Evolutionary conservation across 352 stramenopile genomes (phyloP).

Genomic region (Peronospora farinosa): DNA sequence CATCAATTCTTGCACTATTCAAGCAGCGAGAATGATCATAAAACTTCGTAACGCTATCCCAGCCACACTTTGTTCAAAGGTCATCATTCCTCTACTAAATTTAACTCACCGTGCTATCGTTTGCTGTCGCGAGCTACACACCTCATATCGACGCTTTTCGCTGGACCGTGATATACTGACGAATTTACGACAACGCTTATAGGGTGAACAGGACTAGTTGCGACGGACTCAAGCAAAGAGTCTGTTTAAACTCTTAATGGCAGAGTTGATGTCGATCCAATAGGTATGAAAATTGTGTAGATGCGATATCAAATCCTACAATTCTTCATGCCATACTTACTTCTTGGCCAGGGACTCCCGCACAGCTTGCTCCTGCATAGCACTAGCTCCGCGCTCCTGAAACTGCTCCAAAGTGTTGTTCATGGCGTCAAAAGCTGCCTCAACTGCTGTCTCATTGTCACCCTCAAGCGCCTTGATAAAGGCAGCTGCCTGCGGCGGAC

Average conservation of each 20-base stretch:
- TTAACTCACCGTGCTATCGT: too few species aligned
- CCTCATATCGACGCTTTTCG: too few species aligned
- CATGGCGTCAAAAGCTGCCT: slow-evolving; percentile 71
- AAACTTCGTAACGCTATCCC: too few species aligned
- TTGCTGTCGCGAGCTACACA: too few species aligned
- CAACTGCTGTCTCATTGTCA: slow-evolving; percentile 57
- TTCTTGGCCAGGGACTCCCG: slow-evolving; percentile 55
- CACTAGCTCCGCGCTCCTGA: slow-evolving; percentile 65
- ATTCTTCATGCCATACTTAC: slow-evolving; percentile 16
- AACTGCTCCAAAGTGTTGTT: slow-evolving; percentile 71
- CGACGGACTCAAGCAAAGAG: neutral
- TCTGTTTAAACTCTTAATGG: too few species aligned
- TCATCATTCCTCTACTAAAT: too few species aligned
- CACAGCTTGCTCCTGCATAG: slow-evolving; percentile 70
- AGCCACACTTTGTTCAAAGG: too few species aligned
- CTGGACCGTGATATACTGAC: too few species aligned
- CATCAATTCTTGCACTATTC: too few species aligned
- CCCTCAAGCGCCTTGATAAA: slow-evolving; percentile 70
- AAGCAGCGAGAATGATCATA: too few species aligned
- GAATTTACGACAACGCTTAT: too few species aligned
- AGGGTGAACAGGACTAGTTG: slow-evolving; percentile 22
- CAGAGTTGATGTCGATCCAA: neutral
- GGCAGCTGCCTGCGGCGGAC: slow-evolving; percentile 47
- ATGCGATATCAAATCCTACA: slow-evolving; percentile 23
- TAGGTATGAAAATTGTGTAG: slow-evolving; percentile 27